Evolutionary conservation across 257 asterid species (phyloP).

Genomic region (Solanum tacnaense): DNA sequence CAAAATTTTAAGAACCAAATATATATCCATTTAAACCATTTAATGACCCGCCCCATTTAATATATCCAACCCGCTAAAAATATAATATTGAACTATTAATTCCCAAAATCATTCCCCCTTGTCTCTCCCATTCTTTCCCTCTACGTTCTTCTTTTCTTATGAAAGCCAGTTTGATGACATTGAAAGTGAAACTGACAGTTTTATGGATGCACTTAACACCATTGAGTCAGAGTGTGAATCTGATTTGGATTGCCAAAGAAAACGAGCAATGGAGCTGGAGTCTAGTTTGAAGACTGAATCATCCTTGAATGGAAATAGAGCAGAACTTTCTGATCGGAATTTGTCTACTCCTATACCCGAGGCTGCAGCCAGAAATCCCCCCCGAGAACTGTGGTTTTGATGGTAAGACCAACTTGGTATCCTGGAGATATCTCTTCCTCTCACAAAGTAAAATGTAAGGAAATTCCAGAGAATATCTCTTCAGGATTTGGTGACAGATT

Average conservation of each 20-base stretch:
- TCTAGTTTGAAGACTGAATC: conserved; percentile 29
- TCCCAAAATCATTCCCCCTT: too few species aligned
- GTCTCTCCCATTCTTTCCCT: too few species aligned
- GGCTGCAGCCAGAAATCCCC: too few species aligned
- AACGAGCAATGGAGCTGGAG: conserved; percentile 28
- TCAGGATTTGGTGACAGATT: background rate
- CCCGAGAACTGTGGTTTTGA: background rate
- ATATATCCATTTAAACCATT: too few species aligned
- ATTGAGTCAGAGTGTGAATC: conserved; percentile 73
- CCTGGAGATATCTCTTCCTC: background rate
- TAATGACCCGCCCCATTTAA: too few species aligned
- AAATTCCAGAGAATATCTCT: too few species aligned
- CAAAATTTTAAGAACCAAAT: too few species aligned
- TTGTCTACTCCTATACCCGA: conserved; percentile 2
- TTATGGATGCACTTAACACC: conserved; percentile 85
- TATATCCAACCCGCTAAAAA: too few species aligned
- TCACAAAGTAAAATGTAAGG: background rate
- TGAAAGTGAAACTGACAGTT: conserved; percentile 64
- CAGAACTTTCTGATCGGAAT: background rate
- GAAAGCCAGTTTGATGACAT: conserved; percentile 12
- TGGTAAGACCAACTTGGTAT: background rate
- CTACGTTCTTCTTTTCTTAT: background rate
- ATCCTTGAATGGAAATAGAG: conserved; percentile 10
- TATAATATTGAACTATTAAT: too few species aligned
- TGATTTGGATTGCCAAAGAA: conserved; percentile 48